phyloP scores from a whole-genome alignment of 257 asterid species.

The Solanum okadae region DNA sequence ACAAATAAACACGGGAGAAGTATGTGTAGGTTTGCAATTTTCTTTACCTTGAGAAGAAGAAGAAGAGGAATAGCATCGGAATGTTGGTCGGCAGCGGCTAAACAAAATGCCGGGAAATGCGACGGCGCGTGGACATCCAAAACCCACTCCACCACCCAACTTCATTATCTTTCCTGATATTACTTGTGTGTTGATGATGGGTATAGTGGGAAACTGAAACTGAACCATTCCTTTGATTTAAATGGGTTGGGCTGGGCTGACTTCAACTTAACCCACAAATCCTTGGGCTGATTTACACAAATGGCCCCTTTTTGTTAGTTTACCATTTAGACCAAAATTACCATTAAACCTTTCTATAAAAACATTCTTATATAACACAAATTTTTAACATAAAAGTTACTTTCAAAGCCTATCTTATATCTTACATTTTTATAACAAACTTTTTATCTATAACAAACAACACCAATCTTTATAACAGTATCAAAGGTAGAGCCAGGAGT shows the following conservation, averaged over 20 bases:
- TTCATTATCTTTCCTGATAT: conserved; percentile 30
- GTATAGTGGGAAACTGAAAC: not conserved
- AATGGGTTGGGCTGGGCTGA: not conserved
- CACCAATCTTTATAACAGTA: too few relatives aligned
- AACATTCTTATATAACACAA: not conserved
- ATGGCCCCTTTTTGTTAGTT: not conserved
- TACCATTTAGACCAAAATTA: not conserved
- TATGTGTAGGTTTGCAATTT: not conserved
- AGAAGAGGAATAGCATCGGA: conserved; percentile 55
- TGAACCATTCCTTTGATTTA: not conserved
- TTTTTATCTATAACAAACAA: too few relatives aligned
- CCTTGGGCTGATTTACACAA: not conserved
- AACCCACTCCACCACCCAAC: conserved; percentile 51
- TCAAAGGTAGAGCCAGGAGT: not conserved
- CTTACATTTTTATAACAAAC: too few relatives aligned
- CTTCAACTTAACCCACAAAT: not conserved
- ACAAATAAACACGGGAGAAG: not conserved
- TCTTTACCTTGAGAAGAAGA: conserved; percentile 41
- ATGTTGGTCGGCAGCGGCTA: conserved; percentile 26
- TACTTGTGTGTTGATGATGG: not conserved
- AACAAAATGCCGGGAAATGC: conserved; percentile 33
- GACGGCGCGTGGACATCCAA: conserved; percentile 81
- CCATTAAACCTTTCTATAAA: not conserved
- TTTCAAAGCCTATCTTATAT: too few relatives aligned
- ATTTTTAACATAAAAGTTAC: too few relatives aligned